phyloP scores from a whole-genome alignment of 2,329 filamentous ascomycete species.

The Clarireedia paspali region DNA sequence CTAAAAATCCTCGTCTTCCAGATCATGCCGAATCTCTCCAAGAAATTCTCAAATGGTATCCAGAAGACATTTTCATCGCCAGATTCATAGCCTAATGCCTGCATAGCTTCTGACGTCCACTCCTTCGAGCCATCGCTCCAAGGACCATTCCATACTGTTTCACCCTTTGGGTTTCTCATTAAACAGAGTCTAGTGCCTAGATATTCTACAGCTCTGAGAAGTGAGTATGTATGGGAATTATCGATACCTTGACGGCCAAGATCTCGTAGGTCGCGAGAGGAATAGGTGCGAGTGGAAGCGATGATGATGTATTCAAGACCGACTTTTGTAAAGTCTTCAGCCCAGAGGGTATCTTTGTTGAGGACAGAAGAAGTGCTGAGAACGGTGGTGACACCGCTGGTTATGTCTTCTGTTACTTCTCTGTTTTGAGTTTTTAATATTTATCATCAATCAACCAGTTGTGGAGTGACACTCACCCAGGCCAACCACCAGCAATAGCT shows the following conservation, averaged over 20 bases:
- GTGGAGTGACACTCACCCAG: not conserved
- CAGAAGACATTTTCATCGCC: constrained; percentile 57
- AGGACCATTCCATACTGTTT: constrained; percentile 50
- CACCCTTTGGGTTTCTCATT: constrained; percentile 49
- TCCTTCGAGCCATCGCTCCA: constrained; percentile 54
- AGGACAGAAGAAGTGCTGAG: constrained; percentile 63
- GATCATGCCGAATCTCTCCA: constrained; percentile 52
- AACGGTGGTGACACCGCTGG: constrained; percentile 63
- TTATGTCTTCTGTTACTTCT: constrained; percentile 51
- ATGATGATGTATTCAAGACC: constrained; percentile 75
- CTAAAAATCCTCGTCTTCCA: constrained; percentile 56
- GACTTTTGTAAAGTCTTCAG: constrained; percentile 68
- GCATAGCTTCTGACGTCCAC: constrained; percentile 51
- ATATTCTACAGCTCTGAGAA: constrained; percentile 46
- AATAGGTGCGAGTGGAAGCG: constrained; percentile 41
- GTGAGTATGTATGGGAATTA: constrained; percentile 50
- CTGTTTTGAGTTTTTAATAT: constrained; percentile 20
- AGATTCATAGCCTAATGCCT: constrained; percentile 51
- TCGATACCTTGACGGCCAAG: constrained; percentile 43
- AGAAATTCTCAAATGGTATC: constrained; percentile 55
- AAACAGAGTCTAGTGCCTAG: constrained; percentile 48
- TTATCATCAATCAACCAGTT: not conserved
- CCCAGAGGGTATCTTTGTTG: constrained; percentile 77
- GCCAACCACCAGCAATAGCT: not conserved
- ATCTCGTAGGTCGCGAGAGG: constrained; percentile 25